These are phyloP conservation scores for Diaporthe eres DNA, from an alignment of 2,329 filamentous ascomycete species.

Conservation along the genomic window DNA sequence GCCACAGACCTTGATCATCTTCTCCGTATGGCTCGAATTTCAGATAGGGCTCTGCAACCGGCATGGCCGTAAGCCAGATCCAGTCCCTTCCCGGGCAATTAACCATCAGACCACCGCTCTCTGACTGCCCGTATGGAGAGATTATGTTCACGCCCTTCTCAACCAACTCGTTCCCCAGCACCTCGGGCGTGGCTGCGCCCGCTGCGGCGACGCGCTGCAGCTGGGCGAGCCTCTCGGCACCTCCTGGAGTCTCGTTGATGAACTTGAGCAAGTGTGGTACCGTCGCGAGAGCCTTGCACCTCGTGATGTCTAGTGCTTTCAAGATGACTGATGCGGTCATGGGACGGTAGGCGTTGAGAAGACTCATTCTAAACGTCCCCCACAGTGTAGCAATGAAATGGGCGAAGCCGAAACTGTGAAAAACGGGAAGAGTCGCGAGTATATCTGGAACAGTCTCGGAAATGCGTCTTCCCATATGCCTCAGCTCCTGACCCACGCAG, in stretches of 20 bases:
- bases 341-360: constrained; percentile 19
- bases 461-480: neutral
- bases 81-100: neutral
- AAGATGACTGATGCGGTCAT: constrained; percentile 15
- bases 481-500: neutral
- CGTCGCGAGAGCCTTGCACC: neutral
- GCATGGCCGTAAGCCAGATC: constrained; percentile 12
- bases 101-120: neutral
- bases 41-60: neutral
- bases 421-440: constrained; percentile 9
- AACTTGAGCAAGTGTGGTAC: constrained; percentile 28
- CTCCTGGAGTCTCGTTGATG: constrained; percentile 15
- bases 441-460: neutral
- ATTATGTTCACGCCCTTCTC: neutral
- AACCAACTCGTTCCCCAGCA: neutral
- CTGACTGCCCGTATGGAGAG: constrained; percentile 27
- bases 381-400: neutral
- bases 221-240: constrained; percentile 11
- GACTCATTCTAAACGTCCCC: neutral
- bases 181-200: constrained; percentile 26
- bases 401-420: constrained; percentile 3
- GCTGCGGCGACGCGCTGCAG: neutral
- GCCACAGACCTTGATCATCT: constrained; percentile 16
- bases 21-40: constrained; percentile 29
- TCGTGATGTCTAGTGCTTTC: constrained; percentile 22